A percentile compares a stretch with the other conserved stretches of the same genome.
Evolutionary conservation across 1,284 basidiomycete genomes (phyloP).

Genomic region (Tilletia horrida): DNA sequence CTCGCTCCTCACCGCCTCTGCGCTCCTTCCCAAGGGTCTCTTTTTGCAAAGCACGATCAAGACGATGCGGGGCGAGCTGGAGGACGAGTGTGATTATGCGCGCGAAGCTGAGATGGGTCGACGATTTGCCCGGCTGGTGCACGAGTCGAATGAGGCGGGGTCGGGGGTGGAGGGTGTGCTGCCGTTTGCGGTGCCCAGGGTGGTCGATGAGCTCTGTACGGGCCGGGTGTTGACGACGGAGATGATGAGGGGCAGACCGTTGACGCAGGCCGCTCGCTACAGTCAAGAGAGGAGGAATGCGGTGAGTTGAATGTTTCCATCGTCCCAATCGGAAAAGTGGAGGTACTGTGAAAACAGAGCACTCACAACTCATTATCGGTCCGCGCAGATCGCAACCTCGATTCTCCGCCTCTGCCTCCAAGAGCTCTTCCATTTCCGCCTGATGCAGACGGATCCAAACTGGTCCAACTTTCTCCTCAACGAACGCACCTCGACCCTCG

Average conservation of each 20-base stretch:
- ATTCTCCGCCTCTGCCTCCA: constrained; percentile 81
- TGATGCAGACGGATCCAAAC: constrained; percentile 99
- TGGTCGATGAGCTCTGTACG: constrained; percentile 72
- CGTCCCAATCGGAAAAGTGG: neutral
- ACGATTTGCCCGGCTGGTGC: constrained; percentile 60
- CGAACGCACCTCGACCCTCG: constrained; percentile 61
- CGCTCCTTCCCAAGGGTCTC: constrained; percentile 78
- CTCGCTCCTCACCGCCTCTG: constrained; percentile 73
- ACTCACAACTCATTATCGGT: too few species aligned
- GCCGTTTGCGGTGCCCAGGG: constrained; percentile 76
- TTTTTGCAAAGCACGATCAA: constrained; percentile 73
- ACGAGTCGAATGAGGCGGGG: neutral
- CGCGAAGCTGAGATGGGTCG: constrained; percentile 75
- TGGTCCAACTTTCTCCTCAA: constrained; percentile 98
- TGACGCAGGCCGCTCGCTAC: constrained; percentile 66
- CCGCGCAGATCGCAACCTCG: constrained; percentile 70
- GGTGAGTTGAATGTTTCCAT: too few species aligned
- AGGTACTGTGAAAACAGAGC: neutral
- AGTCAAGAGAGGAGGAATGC: constrained; percentile 71
- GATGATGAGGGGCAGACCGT: constrained; percentile 73
- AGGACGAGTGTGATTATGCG: constrained; percentile 90
- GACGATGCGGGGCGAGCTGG: constrained; percentile 84
- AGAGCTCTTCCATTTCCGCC: constrained; percentile 83
- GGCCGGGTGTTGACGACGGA: constrained; percentile 84
- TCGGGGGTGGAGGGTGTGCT: constrained; percentile 60